Percentiles rank a stretch among this genome's conserved stretches.
Conservation (phyloP, 768 basidiomycete genomes). For the Mycena venus region DNA sequence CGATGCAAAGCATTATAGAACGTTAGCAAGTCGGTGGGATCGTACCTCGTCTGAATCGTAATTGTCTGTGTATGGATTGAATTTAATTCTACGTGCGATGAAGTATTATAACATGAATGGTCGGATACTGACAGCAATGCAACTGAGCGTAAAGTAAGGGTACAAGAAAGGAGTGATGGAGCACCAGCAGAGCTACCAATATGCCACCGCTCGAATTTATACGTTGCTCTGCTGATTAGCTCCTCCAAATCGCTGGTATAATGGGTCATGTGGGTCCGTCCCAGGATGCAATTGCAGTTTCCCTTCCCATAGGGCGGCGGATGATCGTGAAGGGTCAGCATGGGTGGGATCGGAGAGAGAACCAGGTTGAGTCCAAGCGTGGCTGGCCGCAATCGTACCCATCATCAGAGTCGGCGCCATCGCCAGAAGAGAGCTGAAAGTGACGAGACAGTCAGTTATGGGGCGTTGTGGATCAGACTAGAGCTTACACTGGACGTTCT, state of each 20-base stretch:
- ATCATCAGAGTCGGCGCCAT: conserved; percentile 84
- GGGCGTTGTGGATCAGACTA: neutral
- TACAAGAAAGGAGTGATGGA: neutral
- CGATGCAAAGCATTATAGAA: no score
- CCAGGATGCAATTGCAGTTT: conserved; percentile 91
- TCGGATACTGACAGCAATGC: conserved; percentile 1
- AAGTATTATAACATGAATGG: conserved; percentile 14
- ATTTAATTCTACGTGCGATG: conserved; percentile 7
- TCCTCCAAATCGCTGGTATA: conserved; percentile 50
- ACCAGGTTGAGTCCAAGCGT: conserved; percentile 67
- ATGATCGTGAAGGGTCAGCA: conserved; percentile 83
- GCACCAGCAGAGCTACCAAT: neutral
- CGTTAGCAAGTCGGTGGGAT: no score
- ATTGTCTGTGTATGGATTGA: no score
- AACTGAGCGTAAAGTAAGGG: neutral
- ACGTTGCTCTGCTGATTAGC: conserved; percentile 30
- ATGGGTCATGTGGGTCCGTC: conserved; percentile 76
- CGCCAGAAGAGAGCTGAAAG: conserved; percentile 65
- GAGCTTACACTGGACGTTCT: conserved; percentile 59
- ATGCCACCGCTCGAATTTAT: conserved; percentile 20
- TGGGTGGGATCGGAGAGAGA: conserved; percentile 82
- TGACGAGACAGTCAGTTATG: neutral
- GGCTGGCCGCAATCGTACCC: conserved; percentile 78
- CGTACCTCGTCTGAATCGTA: no score
- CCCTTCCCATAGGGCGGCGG: conserved; percentile 88